These are phyloP conservation scores for Cardamine resedifolia DNA, from an alignment of 345 rosid genomes.

Conservation along the genomic window DNA sequence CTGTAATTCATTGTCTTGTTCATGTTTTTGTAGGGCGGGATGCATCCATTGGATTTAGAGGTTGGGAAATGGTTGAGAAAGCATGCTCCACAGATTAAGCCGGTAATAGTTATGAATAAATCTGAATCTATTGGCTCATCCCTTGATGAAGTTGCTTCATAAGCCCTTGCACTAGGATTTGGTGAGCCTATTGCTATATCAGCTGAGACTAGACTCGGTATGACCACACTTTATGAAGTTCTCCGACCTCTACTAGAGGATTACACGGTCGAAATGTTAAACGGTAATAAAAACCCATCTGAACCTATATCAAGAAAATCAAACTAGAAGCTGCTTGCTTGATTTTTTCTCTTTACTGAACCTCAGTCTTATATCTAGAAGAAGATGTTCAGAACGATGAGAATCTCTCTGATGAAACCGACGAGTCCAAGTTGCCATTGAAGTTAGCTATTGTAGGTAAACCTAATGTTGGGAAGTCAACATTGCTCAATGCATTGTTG, in stretches of 20 bases:
- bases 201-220: constrained; percentile 95
- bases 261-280: constrained; percentile 52
- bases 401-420: constrained; percentile 46
- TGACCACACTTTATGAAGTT: constrained; percentile 78
- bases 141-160: constrained; percentile 60
- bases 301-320: background rate
- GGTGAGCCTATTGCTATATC: constrained; percentile 91
- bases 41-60: constrained; percentile 93
- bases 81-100: constrained; percentile 72
- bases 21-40: constrained; percentile 54
- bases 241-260: constrained; percentile 73
- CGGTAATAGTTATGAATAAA: constrained; percentile 80
- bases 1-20: constrained; percentile 28
- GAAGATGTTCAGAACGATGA: constrained; percentile 36
- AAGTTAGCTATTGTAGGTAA: constrained; percentile 93
- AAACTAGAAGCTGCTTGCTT: background rate
- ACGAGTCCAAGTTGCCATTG: constrained; percentile 73
- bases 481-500: constrained; percentile 76
- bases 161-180: constrained; percentile 75
- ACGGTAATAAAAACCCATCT: constrained; percentile 44
- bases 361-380: constrained; percentile 39
- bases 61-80: constrained; percentile 93
- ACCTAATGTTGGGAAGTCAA: constrained; percentile 97
- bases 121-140: constrained; percentile 67
- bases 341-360: constrained; percentile 25